Conservation (phyloP, 2,329 filamentous ascomycete species). For the Colletotrichum paranaense region DNA sequence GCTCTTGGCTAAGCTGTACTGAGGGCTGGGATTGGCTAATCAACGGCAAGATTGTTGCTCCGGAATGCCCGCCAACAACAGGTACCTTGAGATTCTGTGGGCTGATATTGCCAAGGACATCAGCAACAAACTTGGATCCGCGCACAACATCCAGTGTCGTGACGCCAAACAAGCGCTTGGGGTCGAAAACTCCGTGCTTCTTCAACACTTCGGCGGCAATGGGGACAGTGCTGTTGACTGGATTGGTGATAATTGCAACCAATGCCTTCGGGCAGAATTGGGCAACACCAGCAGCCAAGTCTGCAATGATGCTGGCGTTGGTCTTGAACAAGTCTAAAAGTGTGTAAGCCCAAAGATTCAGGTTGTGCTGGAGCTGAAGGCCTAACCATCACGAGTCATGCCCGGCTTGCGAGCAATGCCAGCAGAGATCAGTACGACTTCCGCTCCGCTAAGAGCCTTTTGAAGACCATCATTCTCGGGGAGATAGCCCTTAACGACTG, state of each 20-base stretch:
- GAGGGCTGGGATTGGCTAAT: background rate
- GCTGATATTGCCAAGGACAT: slow-evolving; percentile 59
- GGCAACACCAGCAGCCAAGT: background rate
- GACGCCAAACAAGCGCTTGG: background rate
- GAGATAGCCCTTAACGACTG: slow-evolving; percentile 77
- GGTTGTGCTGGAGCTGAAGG: slow-evolving; percentile 64
- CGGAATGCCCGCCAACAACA: slow-evolving; percentile 82
- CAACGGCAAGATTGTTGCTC: slow-evolving; percentile 70
- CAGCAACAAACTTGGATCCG: slow-evolving; percentile 60
- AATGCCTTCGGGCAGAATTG: background rate
- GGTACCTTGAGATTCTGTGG: slow-evolving; percentile 77
- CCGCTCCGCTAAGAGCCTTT: slow-evolving; percentile 73
- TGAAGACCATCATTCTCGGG: slow-evolving; percentile 71
- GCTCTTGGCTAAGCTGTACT: slow-evolving; percentile 67
- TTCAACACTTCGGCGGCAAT: background rate
- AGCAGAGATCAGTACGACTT: slow-evolving; percentile 81
- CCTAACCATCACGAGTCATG: slow-evolving; percentile 75
- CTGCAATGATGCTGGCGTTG: background rate
- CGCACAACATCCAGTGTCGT: background rate
- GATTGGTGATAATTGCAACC: background rate
- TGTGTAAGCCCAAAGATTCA: slow-evolving; percentile 52
- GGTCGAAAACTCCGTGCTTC: background rate
- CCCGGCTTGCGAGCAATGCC: slow-evolving; percentile 82
- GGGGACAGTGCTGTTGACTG: background rate
- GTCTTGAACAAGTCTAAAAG: background rate